Percentiles rank a stretch among this genome's conserved stretches.
Evolutionary conservation across 371 early-diverging fungal genomes (phyloP).

Genomic region (Rhizopus arrhizus): DNA sequence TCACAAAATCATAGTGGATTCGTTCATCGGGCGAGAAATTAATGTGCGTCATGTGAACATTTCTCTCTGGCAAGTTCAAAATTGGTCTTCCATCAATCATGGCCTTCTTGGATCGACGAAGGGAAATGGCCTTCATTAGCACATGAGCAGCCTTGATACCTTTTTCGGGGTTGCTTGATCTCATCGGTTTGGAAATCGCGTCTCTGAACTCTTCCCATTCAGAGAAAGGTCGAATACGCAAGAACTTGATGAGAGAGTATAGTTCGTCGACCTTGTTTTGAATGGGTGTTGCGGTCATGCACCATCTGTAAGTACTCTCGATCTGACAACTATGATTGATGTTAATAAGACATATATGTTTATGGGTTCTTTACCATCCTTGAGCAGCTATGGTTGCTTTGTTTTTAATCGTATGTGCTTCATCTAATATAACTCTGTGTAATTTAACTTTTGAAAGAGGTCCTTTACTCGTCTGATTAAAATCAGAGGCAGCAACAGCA

Average conservation of each 20-base stretch:
- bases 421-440: slow-evolving; percentile 77
- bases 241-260: slow-evolving; percentile 79
- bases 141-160: slow-evolving; percentile 41
- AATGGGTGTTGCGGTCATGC: slow-evolving; percentile 79
- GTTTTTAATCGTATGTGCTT: slow-evolving; percentile 89
- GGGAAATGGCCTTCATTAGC: slow-evolving; percentile 55
- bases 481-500: slow-evolving; percentile 25
- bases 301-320: slow-evolving; percentile 72
- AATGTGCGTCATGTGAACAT: slow-evolving; percentile 56
- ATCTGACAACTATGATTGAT: slow-evolving; percentile 50
- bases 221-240: slow-evolving; percentile 69
- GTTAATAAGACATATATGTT: background rate
- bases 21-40: slow-evolving; percentile 64
- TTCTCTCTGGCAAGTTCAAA: slow-evolving; percentile 60
- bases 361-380: slow-evolving; percentile 42
- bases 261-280: slow-evolving; percentile 89
- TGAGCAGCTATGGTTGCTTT: slow-evolving; percentile 60
- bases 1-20: slow-evolving; percentile 61
- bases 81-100: slow-evolving; percentile 70
- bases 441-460: slow-evolving; percentile 34
- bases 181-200: slow-evolving; percentile 52
- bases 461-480: slow-evolving; percentile 10
- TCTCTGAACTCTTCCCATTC: slow-evolving; percentile 60
- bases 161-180: slow-evolving; percentile 13
- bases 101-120: slow-evolving; percentile 69